Conservation (phyloP, 495 filamentous ascomycete genomes). For the Antarctomyces pellizariae region DNA sequence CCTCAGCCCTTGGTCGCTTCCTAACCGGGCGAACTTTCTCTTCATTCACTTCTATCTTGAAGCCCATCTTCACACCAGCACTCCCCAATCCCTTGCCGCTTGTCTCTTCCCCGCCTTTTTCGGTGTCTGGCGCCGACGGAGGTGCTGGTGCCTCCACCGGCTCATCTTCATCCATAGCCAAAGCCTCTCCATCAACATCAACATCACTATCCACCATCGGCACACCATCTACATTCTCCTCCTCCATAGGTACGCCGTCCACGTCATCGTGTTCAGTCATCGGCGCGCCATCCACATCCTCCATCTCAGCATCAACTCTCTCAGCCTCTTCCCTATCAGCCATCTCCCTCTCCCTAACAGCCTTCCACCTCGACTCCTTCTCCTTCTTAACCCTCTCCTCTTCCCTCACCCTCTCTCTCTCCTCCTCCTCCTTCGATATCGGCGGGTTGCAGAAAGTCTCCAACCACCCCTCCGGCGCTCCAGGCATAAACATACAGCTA, state of each 20-base stretch:
- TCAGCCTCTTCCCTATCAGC: conserved; percentile 12
- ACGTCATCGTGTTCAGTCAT: conserved; percentile 20
- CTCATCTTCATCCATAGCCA: conserved; percentile 12
- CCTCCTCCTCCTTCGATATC: conserved; percentile 25
- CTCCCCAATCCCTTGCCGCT: conserved; percentile 4
- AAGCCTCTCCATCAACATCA: conserved; percentile 12
- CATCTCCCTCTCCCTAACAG: conserved; percentile 7
- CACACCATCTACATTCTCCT: conserved; percentile 24
- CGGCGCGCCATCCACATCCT: conserved; percentile 22
- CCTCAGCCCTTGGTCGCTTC: conserved; percentile 61
- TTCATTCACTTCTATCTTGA: too few relatives aligned
- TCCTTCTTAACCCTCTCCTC: conserved; percentile 11
- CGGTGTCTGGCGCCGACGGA: conserved; percentile 7
- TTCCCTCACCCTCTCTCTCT: conserved; percentile 7
- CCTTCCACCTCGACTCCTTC: conserved; percentile 12
- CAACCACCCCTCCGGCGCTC: conserved; percentile 49
- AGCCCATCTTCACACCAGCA: too few relatives aligned
- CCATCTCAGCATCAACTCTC: conserved; percentile 8
- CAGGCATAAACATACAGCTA: conserved; percentile 66
- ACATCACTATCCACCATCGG: conserved; percentile 17
- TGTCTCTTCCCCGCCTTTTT: conserved; percentile 9
- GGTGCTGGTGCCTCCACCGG: background rate
- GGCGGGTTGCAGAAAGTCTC: conserved; percentile 54
- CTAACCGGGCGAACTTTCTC: too few relatives aligned
- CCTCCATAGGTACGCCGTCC: conserved; percentile 30